These are phyloP conservation scores for Globisporangium carolinianum DNA, from an alignment of 352 stramenopile genomes.

Conservation along the genomic window DNA sequence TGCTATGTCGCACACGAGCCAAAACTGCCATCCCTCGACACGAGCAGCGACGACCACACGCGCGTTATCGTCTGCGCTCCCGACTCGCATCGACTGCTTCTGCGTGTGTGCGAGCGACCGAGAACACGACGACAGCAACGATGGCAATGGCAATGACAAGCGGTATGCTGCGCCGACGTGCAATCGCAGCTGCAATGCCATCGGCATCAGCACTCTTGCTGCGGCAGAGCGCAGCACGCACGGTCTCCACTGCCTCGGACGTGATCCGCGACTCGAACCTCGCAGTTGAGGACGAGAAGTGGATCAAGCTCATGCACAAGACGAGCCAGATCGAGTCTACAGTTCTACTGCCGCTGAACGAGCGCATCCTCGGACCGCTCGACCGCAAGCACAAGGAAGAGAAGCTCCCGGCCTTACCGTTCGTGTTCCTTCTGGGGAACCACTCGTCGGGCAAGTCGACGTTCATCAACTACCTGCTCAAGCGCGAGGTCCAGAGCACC, in stretches of 20 bases:
- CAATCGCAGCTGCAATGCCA: background rate
- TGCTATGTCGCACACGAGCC: no score
- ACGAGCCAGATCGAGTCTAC: conserved; percentile 65
- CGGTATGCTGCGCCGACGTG: conserved; percentile 6
- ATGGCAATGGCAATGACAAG: conserved; percentile 12
- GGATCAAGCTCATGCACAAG: conserved; percentile 78
- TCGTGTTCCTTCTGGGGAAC: conserved; percentile 99
- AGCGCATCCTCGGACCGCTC: conserved; percentile 79
- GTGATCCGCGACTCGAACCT: conserved; percentile 20
- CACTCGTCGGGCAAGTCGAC: conserved; percentile 98
- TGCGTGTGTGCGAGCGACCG: no score
- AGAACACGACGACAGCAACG: background rate
- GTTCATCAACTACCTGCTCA: conserved; percentile 99
- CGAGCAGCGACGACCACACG: no score
- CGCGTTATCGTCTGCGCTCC: no score
- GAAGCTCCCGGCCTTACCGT: conserved; percentile 92
- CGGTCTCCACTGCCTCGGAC: conserved; percentile 14
- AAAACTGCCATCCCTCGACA: no score
- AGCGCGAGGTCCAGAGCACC: conserved; percentile 94
- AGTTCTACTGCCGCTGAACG: conserved; percentile 77
- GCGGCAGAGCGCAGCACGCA: background rate
- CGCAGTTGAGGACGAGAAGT: conserved; percentile 60
- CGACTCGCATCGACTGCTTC: no score
- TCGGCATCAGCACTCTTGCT: background rate
- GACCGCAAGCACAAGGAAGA: conserved; percentile 88